Percentiles rank a stretch among this genome's conserved stretches.
These are phyloP conservation scores for Aureococcus anophagefferens DNA, from an alignment of 108 stramenopile species.

Conservation along the genomic window DNA sequence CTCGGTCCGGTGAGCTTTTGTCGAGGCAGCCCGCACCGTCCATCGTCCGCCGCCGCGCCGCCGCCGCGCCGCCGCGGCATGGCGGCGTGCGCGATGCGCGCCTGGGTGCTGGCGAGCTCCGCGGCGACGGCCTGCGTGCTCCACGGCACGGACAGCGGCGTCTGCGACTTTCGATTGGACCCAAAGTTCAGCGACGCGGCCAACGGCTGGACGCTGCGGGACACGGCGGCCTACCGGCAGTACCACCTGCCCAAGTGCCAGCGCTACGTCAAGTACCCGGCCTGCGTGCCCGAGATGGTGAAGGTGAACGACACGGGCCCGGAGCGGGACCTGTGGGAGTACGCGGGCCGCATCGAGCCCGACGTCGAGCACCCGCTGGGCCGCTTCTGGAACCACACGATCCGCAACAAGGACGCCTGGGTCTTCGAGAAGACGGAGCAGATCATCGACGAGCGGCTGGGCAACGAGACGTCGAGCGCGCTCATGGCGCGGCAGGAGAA, in stretches of 20 bases:
- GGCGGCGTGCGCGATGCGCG: too few species aligned
- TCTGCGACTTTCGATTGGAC: not conserved
- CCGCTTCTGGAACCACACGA: conserved; percentile 24
- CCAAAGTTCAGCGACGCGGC: not conserved
- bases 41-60: too few species aligned
- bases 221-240: not conserved
- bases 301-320: not conserved
- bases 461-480: not conserved
- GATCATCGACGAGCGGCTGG: conserved; percentile 17
- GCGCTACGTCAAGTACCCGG: not conserved
- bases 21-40: too few species aligned
- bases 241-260: not conserved
- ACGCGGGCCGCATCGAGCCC: not conserved
- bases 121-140: not conserved
- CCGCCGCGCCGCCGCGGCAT: too few species aligned
- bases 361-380: conserved; percentile 5
- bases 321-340: not conserved
- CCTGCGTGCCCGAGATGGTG: not conserved
- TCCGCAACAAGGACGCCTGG: conserved; percentile 35
- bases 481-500: not conserved
- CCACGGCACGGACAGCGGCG: not conserved
- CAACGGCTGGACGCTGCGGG: not conserved
- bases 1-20: too few species aligned
- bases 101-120: too few species aligned
- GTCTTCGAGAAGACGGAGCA: conserved; percentile 18